phyloP scores from a whole-genome alignment of 805 yeast genomes.

The Metschnikowia arizonensis region DNA sequence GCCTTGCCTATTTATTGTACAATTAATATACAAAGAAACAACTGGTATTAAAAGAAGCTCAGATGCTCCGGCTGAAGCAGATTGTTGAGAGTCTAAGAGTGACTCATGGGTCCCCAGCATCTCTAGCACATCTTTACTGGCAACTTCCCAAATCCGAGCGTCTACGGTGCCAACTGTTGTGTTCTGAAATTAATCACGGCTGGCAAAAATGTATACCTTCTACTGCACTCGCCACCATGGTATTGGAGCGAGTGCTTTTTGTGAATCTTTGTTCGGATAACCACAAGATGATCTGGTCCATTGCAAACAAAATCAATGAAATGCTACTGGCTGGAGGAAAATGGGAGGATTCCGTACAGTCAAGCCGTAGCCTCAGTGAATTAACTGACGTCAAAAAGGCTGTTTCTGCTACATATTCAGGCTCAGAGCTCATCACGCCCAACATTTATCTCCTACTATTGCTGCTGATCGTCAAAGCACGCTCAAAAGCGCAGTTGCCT shows the following conservation, averaged over 20 bases:
- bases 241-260: slow-evolving; percentile 1
- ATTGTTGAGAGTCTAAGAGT: neutral
- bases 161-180: neutral
- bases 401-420: too few species aligned
- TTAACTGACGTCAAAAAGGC: too few species aligned
- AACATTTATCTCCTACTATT: slow-evolving; percentile 8
- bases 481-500: neutral
- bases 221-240: neutral
- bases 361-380: neutral
- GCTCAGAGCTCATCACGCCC: neutral
- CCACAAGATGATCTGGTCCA: slow-evolving; percentile 7
- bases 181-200: neutral
- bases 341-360: neutral
- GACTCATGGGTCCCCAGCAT: neutral
- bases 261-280: slow-evolving; percentile 10
- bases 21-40: neutral
- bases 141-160: neutral
- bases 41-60: neutral
- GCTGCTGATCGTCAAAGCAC: slow-evolving; percentile 12
- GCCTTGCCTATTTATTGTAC: neutral
- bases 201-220: neutral
- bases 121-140: slow-evolving; percentile 4
- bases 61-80: neutral
- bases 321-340: neutral
- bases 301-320: slow-evolving; percentile 9